Conservation (phyloP, 345 rosid genomes). For the Hibiscus mutabilis region DNA sequence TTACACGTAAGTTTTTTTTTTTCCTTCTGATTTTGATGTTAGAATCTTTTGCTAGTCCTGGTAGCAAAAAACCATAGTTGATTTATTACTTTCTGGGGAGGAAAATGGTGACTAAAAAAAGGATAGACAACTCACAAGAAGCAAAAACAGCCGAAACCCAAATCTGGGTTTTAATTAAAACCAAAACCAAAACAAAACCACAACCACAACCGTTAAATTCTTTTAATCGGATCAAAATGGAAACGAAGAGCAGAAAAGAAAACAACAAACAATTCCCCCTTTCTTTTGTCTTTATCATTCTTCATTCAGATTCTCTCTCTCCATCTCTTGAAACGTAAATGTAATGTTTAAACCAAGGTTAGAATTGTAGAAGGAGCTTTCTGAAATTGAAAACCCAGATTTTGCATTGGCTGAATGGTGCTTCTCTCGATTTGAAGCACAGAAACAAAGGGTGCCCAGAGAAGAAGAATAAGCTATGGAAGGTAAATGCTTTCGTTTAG, state of each 20-base stretch:
- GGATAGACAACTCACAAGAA: neutral
- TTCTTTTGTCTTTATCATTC: neutral
- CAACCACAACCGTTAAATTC: constrained; percentile 7
- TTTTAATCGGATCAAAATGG: constrained; percentile 5
- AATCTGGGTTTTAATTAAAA: constrained; percentile 4
- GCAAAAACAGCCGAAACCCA: neutral
- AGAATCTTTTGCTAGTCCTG: too few species aligned
- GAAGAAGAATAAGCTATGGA: constrained; percentile 18
- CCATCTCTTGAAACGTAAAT: neutral
- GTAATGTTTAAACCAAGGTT: neutral
- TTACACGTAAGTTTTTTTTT: too few species aligned
- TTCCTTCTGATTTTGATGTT: too few species aligned
- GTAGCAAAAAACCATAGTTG: neutral
- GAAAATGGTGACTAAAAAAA: neutral
- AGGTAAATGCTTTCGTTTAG: constrained; percentile 21
- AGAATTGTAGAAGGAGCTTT: neutral
- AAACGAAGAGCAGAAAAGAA: neutral
- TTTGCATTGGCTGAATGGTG: constrained; percentile 18
- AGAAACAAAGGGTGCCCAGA: neutral
- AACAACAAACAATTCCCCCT: neutral
- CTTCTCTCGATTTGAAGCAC: constrained; percentile 7
- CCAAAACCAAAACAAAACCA: neutral
- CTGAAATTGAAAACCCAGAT: constrained; percentile 5
- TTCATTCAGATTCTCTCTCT: neutral
- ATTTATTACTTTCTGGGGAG: constrained; percentile 4